Evolutionary conservation across 257 asterid genomes (phyloP).

Genomic region (Solanum chmielewskii): DNA sequence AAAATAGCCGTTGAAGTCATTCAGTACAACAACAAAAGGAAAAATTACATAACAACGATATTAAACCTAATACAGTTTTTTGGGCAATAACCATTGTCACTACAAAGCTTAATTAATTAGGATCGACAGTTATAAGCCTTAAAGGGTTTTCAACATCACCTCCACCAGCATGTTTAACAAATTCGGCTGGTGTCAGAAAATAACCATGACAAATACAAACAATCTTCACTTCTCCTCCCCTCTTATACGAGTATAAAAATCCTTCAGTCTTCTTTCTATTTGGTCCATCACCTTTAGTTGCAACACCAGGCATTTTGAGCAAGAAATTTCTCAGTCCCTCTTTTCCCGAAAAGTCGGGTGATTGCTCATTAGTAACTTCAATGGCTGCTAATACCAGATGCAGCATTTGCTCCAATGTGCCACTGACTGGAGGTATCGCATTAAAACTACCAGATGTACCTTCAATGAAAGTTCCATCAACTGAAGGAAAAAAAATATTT

Average conservation of each 20-base stretch:
- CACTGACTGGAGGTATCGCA: too few relatives aligned
- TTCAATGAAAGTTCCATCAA: too few relatives aligned
- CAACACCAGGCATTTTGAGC: constrained; percentile 59
- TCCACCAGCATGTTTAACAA: too few relatives aligned
- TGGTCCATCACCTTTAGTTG: constrained; percentile 39
- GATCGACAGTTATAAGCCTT: constrained; percentile 52
- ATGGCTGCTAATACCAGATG: too few relatives aligned
- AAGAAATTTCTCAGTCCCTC: background rate
- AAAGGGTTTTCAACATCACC: constrained; percentile 32
- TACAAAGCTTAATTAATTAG: constrained; percentile 23
- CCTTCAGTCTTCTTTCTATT: constrained; percentile 45
- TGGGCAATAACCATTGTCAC: background rate
- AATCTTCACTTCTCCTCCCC: background rate
- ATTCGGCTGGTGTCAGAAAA: background rate
- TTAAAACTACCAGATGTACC: too few relatives aligned
- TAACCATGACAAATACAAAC: too few relatives aligned
- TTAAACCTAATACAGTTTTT: background rate
- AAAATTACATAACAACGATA: background rate
- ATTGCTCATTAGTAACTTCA: too few relatives aligned
- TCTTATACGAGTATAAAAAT: constrained; percentile 43
- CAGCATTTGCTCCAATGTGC: too few relatives aligned
- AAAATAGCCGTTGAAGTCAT: background rate
- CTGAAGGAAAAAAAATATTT: too few relatives aligned
- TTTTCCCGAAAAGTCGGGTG: background rate
- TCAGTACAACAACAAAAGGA: background rate